Evolutionary conservation across 176 grass and related monocot species (phyloP), one percentile per base, ranked within the genome.

Genomic region (Elymus sibiricus): DNA sequence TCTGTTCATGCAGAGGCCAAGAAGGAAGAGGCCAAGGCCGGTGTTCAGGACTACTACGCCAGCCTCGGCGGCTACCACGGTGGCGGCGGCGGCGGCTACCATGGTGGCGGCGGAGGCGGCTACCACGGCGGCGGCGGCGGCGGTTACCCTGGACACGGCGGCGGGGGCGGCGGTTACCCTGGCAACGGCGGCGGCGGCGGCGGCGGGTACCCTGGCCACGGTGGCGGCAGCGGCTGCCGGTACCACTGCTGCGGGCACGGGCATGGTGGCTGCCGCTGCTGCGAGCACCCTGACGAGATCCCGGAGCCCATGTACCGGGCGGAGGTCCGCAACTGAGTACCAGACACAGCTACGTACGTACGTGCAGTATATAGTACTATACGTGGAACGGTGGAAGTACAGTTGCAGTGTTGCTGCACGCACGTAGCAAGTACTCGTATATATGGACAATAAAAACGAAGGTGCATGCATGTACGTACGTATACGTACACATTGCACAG

Each of bases 301-400:
- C 90, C 90, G 16, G 86, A 92, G 86, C 86, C 86, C 83, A 85
- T 85, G 86, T 92, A 92, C 72, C 86, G 86, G 86, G 46, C 47
- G 58, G 56, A 81, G 69, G 67, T 87, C 56, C 86, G 65, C 15
- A 75, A 87, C 86, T 82, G 16, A 46, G 43, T 13, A 12, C 43
- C 43, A 13, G 11, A 46, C 7, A 6, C 43, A 46, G 43, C 43
- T 11, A 46, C 43, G 43, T 46, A 46, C 43, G 43, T 11, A 46
- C 43, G 43, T 49, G 46, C 46, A 15, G 37, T 40, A 10, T 10
- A 10, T 10, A 40, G 46, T 49, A 49, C 12, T 49, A 49, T 8
- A 35, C 31, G 31, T 32, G 31, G 31, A 32, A 32, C 31, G 31
- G 31, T 32, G 31, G 31, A 32, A 32, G 31, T 32, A 32, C 31